Percentiles rank a stretch among this genome's conserved stretches.
Conservation (phyloP, 257 asterid genomes). For the Nicotiana otophora region DNA sequence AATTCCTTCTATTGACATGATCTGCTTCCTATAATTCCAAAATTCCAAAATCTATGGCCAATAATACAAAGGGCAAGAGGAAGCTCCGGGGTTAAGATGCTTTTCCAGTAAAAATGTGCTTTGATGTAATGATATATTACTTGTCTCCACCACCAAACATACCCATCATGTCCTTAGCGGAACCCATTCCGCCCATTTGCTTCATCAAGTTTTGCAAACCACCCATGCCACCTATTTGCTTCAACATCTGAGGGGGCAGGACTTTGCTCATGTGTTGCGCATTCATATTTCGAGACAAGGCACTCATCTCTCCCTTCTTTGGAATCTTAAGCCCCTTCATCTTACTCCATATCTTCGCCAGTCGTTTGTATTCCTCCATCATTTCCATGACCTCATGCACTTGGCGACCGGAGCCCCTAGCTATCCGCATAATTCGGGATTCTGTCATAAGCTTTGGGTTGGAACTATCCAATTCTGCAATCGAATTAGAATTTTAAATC, state of each 20-base stretch:
- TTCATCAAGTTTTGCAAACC: constrained; percentile 92
- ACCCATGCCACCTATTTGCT: constrained; percentile 94
- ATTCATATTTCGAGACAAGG: constrained; percentile 71
- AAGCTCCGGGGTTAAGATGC: neutral
- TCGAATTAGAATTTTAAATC: neutral
- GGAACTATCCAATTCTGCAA: constrained; percentile 85
- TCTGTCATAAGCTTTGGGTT: constrained; percentile 84
- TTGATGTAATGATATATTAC: constrained; percentile 14
- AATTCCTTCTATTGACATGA: neutral
- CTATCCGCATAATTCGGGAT: constrained; percentile 69
- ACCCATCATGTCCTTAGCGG: constrained; percentile 6
- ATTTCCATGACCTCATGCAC: constrained; percentile 15
- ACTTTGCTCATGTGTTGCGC: constrained; percentile 96
- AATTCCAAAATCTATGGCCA: constrained; percentile 2
- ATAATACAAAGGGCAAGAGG: neutral
- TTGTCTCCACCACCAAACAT: constrained; percentile 89
- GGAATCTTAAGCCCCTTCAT: constrained; percentile 34
- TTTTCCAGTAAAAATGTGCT: neutral
- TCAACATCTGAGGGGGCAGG: constrained; percentile 89
- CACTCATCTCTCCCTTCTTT: constrained; percentile 93
- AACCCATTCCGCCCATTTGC: constrained; percentile 67
- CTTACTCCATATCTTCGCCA: constrained; percentile 17
- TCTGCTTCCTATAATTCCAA: neutral
- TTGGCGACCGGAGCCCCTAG: constrained; percentile 8
- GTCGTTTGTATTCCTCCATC: constrained; percentile 16